Evolutionary conservation across 306 rosid species (phyloP).

Genomic region (Sicyos baderoa): DNA sequence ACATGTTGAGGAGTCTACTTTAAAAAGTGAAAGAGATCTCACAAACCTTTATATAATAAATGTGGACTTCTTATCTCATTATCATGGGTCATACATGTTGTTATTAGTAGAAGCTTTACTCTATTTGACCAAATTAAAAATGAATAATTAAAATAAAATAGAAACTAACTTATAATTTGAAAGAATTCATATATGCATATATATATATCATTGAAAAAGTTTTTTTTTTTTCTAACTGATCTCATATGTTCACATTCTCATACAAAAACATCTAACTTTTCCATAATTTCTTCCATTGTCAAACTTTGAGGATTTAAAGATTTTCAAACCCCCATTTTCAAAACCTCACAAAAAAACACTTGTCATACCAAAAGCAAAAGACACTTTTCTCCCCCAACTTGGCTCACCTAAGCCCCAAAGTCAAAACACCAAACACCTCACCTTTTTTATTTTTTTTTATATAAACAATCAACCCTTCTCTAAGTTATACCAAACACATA

Average conservation of each 20-base stretch:
- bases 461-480: conserved; percentile 8
- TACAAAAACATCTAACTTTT: not conserved
- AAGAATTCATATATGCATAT: not conserved
- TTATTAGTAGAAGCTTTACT: too few species aligned
- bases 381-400: conserved; percentile 12
- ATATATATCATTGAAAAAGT: not conserved
- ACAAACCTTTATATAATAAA: too few species aligned
- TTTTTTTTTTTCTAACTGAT: not conserved
- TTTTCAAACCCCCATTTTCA: conserved; percentile 24
- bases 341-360: not conserved
- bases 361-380: not conserved
- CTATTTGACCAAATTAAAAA: too few species aligned
- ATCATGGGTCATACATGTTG: too few species aligned
- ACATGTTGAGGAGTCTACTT: too few species aligned
- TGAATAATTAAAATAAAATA: too few species aligned
- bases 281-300: conserved; percentile 21
- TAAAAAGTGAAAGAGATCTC: too few species aligned
- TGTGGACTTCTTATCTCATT: too few species aligned
- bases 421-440: conserved; percentile 21
- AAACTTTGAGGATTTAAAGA: conserved; percentile 17
- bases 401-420: conserved; percentile 24
- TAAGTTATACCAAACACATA: not conserved
- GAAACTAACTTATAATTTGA: not conserved
- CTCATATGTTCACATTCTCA: not conserved
- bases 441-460: not conserved